Percentiles rank a stretch among this genome's conserved stretches.
Conservation (phyloP, 345 rosid genomes). For the Camelina neglecta region DNA sequence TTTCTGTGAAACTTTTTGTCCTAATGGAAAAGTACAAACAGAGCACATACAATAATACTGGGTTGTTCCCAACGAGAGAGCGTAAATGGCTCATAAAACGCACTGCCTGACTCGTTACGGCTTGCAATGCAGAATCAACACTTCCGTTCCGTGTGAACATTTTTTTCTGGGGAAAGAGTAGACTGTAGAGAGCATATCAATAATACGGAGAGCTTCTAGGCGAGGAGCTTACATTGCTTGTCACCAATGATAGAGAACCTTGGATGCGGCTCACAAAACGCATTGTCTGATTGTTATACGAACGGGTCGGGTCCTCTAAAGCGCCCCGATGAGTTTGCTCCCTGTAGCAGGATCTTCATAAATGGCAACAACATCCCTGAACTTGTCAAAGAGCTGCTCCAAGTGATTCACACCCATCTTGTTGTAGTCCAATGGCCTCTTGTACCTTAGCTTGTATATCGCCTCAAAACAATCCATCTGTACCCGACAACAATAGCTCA, state of each 20-base stretch:
- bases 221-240: neutral
- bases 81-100: neutral
- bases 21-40: neutral
- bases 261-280: constrained; percentile 5
- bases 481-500: constrained; percentile 78
- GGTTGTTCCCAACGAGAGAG: neutral
- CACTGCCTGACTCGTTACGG: neutral
- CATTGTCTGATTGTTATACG: constrained; percentile 10
- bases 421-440: constrained; percentile 61
- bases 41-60: neutral
- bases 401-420: constrained; percentile 67
- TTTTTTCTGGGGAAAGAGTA: neutral
- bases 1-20: neutral
- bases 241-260: neutral
- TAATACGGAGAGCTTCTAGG: constrained; percentile 17
- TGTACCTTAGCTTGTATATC: constrained; percentile 82
- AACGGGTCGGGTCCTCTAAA: neutral
- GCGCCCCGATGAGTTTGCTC: constrained; percentile 58
- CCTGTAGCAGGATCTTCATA: constrained; percentile 66
- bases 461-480: constrained; percentile 78
- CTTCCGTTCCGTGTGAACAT: neutral
- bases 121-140: constrained; percentile 1
- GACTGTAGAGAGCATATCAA: constrained; percentile 30
- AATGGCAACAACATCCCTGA: constrained; percentile 67
- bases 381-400: constrained; percentile 76